Percentiles rank a stretch among this genome's conserved stretches.
These are phyloP conservation scores for Xylogone sp. DNA, from an alignment of 2,329 filamentous ascomycete species.

Conservation along the genomic window DNA sequence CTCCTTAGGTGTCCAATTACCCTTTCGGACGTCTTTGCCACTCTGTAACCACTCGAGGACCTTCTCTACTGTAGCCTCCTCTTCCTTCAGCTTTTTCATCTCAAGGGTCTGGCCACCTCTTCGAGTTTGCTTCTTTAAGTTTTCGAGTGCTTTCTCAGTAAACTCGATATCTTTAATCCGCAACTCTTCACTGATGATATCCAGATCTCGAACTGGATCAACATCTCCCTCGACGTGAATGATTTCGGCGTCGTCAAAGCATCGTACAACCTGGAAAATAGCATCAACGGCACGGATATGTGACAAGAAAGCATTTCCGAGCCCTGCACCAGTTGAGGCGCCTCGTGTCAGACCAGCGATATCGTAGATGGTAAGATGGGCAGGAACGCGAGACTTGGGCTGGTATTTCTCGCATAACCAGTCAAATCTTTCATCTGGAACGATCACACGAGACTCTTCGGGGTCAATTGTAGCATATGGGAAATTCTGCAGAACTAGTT, in stretches of 20 bases:
- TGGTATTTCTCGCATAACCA: conserved; percentile 96
- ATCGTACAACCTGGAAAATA: conserved; percentile 95
- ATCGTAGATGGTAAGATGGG: conserved; percentile 97
- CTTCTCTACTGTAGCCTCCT: conserved; percentile 91
- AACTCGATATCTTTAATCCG: conserved; percentile 99
- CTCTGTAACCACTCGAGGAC: conserved; percentile 77
- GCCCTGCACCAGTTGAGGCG: conserved; percentile 93
- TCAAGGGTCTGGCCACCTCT: conserved; percentile 93
- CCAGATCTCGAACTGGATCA: conserved; percentile 87
- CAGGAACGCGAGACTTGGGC: conserved; percentile 94
- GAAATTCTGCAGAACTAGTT: conserved; percentile 66
- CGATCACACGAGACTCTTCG: conserved; percentile 95
- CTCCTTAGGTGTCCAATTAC: conserved; percentile 89
- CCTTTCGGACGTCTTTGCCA: conserved; percentile 92
- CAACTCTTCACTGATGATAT: conserved; percentile 95
- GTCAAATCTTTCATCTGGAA: conserved; percentile 93
- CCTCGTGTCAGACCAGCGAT: conserved; percentile 95
- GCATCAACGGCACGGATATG: conserved; percentile 98
- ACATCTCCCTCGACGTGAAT: conserved; percentile 99
- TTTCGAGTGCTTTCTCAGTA: conserved; percentile 90
- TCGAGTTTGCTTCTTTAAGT: conserved; percentile 88
- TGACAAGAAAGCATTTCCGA: conserved; percentile 96
- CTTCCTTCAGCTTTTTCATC: conserved; percentile 95
- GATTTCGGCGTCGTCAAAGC: conserved; percentile 98
- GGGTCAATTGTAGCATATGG: conserved; percentile 99